phyloP scores from a whole-genome alignment of 352 stramenopile genomes.

The Globisporangium camurandrum region DNA sequence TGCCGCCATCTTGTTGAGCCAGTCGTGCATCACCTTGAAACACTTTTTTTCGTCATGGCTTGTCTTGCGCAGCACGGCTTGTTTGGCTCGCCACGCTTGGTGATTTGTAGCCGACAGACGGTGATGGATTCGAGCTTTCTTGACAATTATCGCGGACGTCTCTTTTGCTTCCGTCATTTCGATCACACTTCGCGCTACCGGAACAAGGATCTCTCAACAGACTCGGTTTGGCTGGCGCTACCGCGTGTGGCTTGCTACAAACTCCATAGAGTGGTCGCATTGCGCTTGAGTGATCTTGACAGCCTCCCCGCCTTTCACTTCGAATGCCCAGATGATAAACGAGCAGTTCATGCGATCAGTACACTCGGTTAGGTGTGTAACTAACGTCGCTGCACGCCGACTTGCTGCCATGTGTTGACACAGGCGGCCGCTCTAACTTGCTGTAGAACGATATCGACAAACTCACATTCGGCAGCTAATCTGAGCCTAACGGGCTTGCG shows the following conservation, averaged over 20 bases:
- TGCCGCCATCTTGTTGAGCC: no score
- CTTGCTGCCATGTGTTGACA: no score
- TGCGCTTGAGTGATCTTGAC: background rate
- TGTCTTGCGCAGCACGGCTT: no score
- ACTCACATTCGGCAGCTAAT: no score
- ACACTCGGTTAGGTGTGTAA: no score
- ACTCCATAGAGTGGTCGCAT: background rate
- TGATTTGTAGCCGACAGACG: background rate
- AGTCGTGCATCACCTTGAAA: no score
- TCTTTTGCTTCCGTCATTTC: background rate
- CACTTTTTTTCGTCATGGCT: no score
- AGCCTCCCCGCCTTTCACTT: background rate
- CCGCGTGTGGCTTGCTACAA: background rate
- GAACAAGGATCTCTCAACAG: background rate
- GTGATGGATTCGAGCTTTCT: background rate
- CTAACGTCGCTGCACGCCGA: no score
- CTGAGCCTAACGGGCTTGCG: no score
- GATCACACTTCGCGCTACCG: background rate
- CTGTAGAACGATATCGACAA: no score
- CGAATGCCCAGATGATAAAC: background rate
- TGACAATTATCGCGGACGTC: background rate
- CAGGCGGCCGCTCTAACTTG: no score
- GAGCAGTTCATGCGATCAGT: background rate
- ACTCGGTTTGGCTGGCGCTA: background rate
- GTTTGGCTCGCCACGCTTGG: no score